Conservation (phyloP, 73 alveolate genomes). For the Tetrahymena borealis region DNA sequence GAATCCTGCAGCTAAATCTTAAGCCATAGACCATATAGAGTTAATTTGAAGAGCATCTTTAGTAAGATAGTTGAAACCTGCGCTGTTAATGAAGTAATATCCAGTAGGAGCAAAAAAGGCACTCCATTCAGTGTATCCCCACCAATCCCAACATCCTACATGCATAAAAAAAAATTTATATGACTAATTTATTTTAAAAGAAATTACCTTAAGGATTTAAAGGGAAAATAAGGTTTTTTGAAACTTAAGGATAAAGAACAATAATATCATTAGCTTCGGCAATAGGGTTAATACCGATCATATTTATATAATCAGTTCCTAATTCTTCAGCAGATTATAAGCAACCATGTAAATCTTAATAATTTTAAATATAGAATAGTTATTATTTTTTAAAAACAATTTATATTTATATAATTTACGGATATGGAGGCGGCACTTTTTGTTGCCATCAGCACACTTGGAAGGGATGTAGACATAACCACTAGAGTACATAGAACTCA, state of each 20-base stretch:
- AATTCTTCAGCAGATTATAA: conserved; percentile 4
- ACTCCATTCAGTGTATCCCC: conserved; percentile 52
- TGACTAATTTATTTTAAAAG: background rate
- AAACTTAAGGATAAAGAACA: conserved; percentile 39
- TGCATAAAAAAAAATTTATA: background rate
- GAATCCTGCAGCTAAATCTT: background rate
- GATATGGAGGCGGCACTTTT: background rate
- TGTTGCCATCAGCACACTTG: conserved; percentile 24
- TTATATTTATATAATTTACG: conserved; percentile 18
- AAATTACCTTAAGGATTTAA: conserved; percentile 42
- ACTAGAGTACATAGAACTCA: background rate
- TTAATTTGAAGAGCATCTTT: background rate
- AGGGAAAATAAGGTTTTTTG: background rate
- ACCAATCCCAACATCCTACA: conserved; percentile 63
- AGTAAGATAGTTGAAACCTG: background rate
- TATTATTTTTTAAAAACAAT: background rate
- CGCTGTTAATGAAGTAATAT: background rate
- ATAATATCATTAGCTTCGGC: conserved; percentile 53
- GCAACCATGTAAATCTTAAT: conserved; percentile 57
- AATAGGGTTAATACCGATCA: conserved; percentile 41
- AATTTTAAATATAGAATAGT: background rate
- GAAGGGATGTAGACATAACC: conserved; percentile 49
- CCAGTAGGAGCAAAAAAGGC: background rate
- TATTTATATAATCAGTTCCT: conserved; percentile 7
- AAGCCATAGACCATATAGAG: background rate